Evolutionary conservation across 2,329 filamentous ascomycete genomes (phyloP), one percentile per base, ranked within the genome.

Genomic region (Aspergillus neoniger): DNA sequence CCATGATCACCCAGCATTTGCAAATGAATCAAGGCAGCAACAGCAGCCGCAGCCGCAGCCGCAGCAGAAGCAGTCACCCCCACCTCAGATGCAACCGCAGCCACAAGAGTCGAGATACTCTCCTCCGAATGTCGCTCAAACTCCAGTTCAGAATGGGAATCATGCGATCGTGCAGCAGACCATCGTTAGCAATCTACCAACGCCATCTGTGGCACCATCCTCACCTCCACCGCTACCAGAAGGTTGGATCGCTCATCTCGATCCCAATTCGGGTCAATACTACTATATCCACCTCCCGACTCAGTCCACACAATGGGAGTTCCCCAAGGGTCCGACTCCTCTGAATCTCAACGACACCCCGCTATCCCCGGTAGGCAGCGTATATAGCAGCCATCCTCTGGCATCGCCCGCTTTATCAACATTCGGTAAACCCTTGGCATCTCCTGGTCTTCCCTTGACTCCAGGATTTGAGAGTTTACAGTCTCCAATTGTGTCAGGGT

Each of bases 271-370:
- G 2, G 95, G 95, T 1, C 94, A 98, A 73, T 99, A 98, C 77
- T 99, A 99, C 76, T 99, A 99, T 72, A 99, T 99, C 61, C 95
- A 99, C 75, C 83, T 99, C 30, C 91, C 93, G 1, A 93, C 91
- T 0, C 95, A 98, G 73, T 92, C 93, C 2, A 99, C 95, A 0
- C 95, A 99, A 74, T 99, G 95, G 95, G 95, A 99, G 72, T 98
- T 98, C 67, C 95, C 95, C 28, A 98, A 97, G 78, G 94, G 94
- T 0, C 93, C 93, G 0, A 96, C 92, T 23, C 94, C 94, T 1
- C 83, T 97, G 57, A 91, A 91, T 64, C 85, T 96, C 65, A 92
- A 96, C 61, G 85, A 90, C 14, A 83, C 87, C 15, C 94, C 94
- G 0, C 79, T 97, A 59, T 97, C 94, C 6, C 94, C 94, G 0